Conservation (phyloP, 345 rosid genomes). For the Sisymbrium irio region DNA sequence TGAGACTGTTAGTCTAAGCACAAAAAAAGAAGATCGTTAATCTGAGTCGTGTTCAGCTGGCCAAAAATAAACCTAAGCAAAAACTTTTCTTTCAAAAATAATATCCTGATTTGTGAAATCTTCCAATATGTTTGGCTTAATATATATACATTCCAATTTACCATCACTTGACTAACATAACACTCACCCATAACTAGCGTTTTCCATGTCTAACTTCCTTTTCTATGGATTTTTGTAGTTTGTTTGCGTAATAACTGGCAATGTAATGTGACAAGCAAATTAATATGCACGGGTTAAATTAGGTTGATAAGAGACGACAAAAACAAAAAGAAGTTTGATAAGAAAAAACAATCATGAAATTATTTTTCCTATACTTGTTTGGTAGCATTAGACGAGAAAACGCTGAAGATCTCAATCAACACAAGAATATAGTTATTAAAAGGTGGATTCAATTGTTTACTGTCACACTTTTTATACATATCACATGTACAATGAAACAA, state of each 20-base stretch:
- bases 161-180: not conserved
- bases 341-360: not conserved
- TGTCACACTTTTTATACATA: not conserved
- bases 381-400: conserved; percentile 14
- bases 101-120: not conserved
- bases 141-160: not conserved
- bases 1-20: not conserved
- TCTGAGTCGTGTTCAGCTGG: not conserved
- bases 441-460: not conserved
- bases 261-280: not conserved
- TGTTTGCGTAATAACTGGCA: not conserved
- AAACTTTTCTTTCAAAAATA: not conserved
- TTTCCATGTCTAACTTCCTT: no score
- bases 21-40: no score
- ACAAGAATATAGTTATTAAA: not conserved
- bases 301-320: conserved; percentile 1
- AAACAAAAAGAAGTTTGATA: not conserved
- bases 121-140: not conserved
- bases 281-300: not conserved
- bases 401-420: conserved; percentile 11
- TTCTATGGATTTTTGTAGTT: not conserved
- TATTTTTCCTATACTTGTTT: not conserved
- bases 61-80: not conserved
- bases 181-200: not conserved
- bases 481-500: not conserved